Evolutionary conservation across 169 alveolate genomes (phyloP).

Genomic region (Plasmodium relictum): DNA sequence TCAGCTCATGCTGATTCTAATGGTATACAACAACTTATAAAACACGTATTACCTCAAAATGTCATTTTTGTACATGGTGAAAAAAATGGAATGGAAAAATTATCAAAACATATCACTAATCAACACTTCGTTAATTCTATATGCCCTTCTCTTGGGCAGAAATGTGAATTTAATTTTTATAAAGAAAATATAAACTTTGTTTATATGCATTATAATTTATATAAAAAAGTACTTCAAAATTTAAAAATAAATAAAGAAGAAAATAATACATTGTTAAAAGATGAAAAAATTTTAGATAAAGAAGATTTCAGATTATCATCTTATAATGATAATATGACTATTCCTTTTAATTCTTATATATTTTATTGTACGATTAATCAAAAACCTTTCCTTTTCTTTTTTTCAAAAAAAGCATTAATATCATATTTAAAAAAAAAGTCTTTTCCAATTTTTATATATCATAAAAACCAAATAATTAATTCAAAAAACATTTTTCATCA

Average conservation of each 20-base stretch:
- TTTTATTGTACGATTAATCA: slow-evolving; percentile 3
- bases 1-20: slow-evolving; percentile 99
- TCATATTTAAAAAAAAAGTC: slow-evolving; percentile 3
- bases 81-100: slow-evolving; percentile 94
- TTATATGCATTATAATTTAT: slow-evolving; percentile 14
- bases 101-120: slow-evolving; percentile 83
- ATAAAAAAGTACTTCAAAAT: slow-evolving; percentile 16
- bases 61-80: slow-evolving; percentile 99
- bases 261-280: background rate
- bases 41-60: slow-evolving; percentile 92
- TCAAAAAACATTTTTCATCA: background rate
- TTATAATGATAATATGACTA: background rate
- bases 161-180: slow-evolving; percentile 35
- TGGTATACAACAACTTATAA: slow-evolving; percentile 94
- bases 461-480: background rate
- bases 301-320: background rate
- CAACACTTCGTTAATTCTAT: slow-evolving; percentile 42
- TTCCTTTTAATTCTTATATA: slow-evolving; percentile 26
- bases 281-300: background rate
- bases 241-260: slow-evolving; percentile 6
- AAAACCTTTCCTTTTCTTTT: slow-evolving; percentile 43
- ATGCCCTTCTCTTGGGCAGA: slow-evolving; percentile 61
- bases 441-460: slow-evolving; percentile 20
- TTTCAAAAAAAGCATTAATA: slow-evolving; percentile 35
- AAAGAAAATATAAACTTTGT: slow-evolving; percentile 32